Conservation (phyloP, 805 yeast genomes). For the Ogataea paraovalis region DNA sequence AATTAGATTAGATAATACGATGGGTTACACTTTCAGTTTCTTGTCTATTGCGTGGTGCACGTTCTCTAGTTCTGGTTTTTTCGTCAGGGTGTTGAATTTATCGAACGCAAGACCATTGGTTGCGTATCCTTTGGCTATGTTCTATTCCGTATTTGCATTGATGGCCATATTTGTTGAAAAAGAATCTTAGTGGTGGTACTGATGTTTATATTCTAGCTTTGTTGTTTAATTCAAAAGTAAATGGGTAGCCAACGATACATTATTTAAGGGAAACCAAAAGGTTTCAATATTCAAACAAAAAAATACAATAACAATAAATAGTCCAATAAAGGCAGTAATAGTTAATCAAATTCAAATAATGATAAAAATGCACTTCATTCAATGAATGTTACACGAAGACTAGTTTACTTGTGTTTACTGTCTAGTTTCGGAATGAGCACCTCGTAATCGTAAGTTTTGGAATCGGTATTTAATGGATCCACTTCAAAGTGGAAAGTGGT, state of each 20-base stretch:
- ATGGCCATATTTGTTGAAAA: conserved; percentile 76
- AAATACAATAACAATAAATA: background rate
- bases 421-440: conserved; percentile 56
- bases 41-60: conserved; percentile 87
- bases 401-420: conserved; percentile 1
- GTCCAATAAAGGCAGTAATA: background rate
- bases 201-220: background rate
- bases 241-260: background rate
- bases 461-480: conserved; percentile 43
- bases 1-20: conserved; percentile 59
- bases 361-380: too few relatives aligned
- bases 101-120: conserved; percentile 83
- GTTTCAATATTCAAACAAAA: background rate
- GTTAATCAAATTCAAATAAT: background rate
- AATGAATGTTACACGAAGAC: too few relatives aligned
- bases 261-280: too few relatives aligned
- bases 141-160: conserved; percentile 89
- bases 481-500: conserved; percentile 73
- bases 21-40: conserved; percentile 68
- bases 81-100: conserved; percentile 77
- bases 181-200: conserved; percentile 18
- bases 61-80: conserved; percentile 87
- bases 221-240: background rate
- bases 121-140: conserved; percentile 89
- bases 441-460: conserved; percentile 62